phyloP scores from a whole-genome alignment of 768 basidiomycete species.

The Gymnopilus junonius region DNA sequence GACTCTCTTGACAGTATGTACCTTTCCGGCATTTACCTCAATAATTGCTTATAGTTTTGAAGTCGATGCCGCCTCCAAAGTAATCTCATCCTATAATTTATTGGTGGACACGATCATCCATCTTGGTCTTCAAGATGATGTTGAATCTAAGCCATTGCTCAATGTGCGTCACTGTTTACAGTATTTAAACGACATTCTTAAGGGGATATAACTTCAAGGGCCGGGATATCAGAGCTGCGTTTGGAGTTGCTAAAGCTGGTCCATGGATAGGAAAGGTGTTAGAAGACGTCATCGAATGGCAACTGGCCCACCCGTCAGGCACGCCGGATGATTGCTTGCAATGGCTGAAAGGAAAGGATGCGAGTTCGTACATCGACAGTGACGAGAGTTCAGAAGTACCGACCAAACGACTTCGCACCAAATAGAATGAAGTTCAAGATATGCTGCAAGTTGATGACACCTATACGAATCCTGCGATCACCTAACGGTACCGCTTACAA shows the following conservation, averaged over 20 bases:
- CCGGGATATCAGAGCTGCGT: constrained; percentile 56
- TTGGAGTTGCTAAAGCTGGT: constrained; percentile 63
- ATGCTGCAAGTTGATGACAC: not conserved
- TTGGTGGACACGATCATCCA: constrained; percentile 66
- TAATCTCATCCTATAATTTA: constrained; percentile 66
- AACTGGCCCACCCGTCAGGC: constrained; percentile 73
- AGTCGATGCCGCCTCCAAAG: constrained; percentile 49
- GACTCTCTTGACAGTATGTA: constrained; percentile 51
- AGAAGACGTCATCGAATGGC: constrained; percentile 80
- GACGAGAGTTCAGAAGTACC: constrained; percentile 33
- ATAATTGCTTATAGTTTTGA: constrained; percentile 5
- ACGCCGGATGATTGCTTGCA: constrained; percentile 67
- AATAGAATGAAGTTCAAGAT: constrained; percentile 17
- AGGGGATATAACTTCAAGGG: constrained; percentile 55
- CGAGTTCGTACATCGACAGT: constrained; percentile 40
- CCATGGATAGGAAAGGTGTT: constrained; percentile 71
- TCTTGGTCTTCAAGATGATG: constrained; percentile 58
- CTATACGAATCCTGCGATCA: not conserved
- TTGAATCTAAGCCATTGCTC: constrained; percentile 75
- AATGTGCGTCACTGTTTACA: constrained; percentile 59
- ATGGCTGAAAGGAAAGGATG: constrained; percentile 69
- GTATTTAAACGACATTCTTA: not conserved
- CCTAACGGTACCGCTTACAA: constrained; percentile 1
- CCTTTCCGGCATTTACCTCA: not conserved
- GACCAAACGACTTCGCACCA: constrained; percentile 44